Conservation (phyloP, 495 filamentous ascomycete species). For the Penicillium cinerascens region DNA sequence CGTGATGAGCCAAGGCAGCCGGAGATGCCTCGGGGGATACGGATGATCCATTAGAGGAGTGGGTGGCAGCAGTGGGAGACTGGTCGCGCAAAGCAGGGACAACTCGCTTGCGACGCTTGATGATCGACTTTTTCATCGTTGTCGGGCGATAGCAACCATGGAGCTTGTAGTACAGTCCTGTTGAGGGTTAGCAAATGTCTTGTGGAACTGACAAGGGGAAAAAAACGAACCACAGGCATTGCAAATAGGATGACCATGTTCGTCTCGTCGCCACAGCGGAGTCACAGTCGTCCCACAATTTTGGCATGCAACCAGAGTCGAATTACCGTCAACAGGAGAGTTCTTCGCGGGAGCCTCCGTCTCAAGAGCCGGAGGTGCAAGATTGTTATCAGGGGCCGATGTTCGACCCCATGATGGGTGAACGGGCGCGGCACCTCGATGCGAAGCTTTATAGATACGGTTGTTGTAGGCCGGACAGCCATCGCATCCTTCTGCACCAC, state of each 20-base stretch:
- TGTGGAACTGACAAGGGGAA: background rate
- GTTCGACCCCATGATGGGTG: slow-evolving; percentile 34
- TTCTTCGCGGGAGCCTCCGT: slow-evolving; percentile 21
- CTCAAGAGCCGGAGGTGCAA: slow-evolving; percentile 10
- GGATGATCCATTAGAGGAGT: slow-evolving; percentile 45
- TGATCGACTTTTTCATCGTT: slow-evolving; percentile 95
- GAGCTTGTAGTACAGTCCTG: slow-evolving; percentile 95
- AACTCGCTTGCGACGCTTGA: slow-evolving; percentile 93
- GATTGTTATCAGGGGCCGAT: slow-evolving; percentile 24
- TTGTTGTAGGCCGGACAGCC: slow-evolving; percentile 98
- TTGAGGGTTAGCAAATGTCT: background rate
- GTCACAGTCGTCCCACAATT: slow-evolving; percentile 98
- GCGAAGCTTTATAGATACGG: slow-evolving; percentile 77
- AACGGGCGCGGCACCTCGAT: slow-evolving; percentile 28
- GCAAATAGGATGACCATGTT: slow-evolving; percentile 94
- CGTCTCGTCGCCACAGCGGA: slow-evolving; percentile 92
- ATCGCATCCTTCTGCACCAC: slow-evolving; percentile 91
- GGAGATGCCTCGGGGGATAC: slow-evolving; percentile 44
- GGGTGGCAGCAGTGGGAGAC: slow-evolving; percentile 39
- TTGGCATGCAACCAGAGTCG: slow-evolving; percentile 87
- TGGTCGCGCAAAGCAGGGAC: slow-evolving; percentile 72
- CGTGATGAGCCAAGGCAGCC: slow-evolving; percentile 53
- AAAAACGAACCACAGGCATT: slow-evolving; percentile 87
- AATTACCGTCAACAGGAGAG: slow-evolving; percentile 48
- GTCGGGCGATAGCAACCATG: slow-evolving; percentile 90